Conservation (phyloP, 257 asterid species). For the Nyctanthes arbortristis region DNA sequence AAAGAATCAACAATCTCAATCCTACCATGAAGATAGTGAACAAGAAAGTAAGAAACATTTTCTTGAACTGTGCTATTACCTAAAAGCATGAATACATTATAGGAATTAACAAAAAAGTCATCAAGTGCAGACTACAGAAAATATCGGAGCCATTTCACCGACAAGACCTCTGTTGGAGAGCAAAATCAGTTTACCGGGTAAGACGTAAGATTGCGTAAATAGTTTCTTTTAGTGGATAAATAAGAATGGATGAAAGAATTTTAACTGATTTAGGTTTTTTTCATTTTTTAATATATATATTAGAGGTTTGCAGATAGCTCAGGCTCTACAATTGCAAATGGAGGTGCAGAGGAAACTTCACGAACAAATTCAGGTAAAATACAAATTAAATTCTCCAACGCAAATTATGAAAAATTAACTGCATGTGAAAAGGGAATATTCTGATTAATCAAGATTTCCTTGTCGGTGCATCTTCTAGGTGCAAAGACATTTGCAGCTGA, state of each 20-base stretch:
- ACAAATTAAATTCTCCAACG: too few species aligned
- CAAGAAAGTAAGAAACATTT: slow-evolving; percentile 46
- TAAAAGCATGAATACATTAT: not conserved
- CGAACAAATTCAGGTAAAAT: slow-evolving; percentile 81
- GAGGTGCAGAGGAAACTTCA: slow-evolving; percentile 86
- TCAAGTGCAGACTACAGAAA: slow-evolving; percentile 46
- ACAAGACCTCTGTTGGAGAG: slow-evolving; percentile 44
- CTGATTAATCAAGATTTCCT: not conserved
- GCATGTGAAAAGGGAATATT: not conserved
- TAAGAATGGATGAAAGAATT: not conserved
- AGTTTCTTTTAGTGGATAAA: not conserved
- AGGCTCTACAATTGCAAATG: slow-evolving; percentile 79
- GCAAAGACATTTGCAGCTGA: slow-evolving; percentile 74
- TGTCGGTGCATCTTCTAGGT: slow-evolving; percentile 43
- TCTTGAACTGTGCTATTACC: not conserved
- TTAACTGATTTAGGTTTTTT: slow-evolving; percentile 20
- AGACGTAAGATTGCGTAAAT: slow-evolving; percentile 25
- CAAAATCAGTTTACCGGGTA: slow-evolving; percentile 66
- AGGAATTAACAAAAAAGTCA: slow-evolving; percentile 21
- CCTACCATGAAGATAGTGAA: slow-evolving; percentile 32
- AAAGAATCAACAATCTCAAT: slow-evolving; percentile 57
- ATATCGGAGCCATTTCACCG: slow-evolving; percentile 32
- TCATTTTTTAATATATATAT: too few species aligned
- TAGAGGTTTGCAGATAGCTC: slow-evolving; percentile 53
- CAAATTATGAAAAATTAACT: not conserved